phyloP scores from a whole-genome alignment of 306 rosid species.

The Carpinus viminea region DNA sequence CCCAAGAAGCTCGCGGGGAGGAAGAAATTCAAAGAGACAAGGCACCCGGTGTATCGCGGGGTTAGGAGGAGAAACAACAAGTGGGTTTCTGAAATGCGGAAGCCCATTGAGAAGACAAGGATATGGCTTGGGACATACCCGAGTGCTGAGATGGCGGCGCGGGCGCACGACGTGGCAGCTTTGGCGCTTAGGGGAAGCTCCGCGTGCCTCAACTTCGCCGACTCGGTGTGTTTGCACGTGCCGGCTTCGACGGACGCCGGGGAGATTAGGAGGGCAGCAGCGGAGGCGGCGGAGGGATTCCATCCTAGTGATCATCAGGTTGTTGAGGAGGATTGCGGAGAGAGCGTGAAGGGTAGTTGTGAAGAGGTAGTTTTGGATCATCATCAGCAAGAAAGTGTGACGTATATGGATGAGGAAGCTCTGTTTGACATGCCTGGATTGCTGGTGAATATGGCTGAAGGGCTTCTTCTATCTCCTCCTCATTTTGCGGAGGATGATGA shows the following conservation, averaged over 20 bases:
- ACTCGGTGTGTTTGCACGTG: conserved; percentile 46
- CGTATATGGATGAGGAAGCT: conserved; percentile 34
- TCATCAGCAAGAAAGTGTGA: background rate
- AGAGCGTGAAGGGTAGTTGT: background rate
- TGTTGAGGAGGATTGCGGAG: conserved; percentile 6
- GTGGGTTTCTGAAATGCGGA: conserved; percentile 89
- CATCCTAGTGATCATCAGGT: background rate
- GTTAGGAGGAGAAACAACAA: conserved; percentile 71
- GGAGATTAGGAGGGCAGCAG: conserved; percentile 56
- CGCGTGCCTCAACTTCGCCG: conserved; percentile 77
- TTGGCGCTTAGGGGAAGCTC: conserved; percentile 56
- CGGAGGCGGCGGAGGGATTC: conserved; percentile 53
- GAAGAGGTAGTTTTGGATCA: background rate
- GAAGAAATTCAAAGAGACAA: conserved; percentile 63
- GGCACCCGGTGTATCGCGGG: conserved; percentile 84
- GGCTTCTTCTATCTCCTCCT: conserved; percentile 56
- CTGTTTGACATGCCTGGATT: conserved; percentile 40
- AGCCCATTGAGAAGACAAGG: conserved; percentile 56
- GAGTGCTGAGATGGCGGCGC: conserved; percentile 80
- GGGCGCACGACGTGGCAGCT: conserved; percentile 88
- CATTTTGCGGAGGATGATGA: conserved; percentile 20
- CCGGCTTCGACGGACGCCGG: conserved; percentile 48
- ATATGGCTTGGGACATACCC: conserved; percentile 90
- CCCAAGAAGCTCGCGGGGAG: conserved; percentile 82
- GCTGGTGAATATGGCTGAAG: conserved; percentile 50